These are phyloP conservation scores for Corchorus capsularis DNA, from an alignment of 345 rosid genomes.

Conservation along the genomic window DNA sequence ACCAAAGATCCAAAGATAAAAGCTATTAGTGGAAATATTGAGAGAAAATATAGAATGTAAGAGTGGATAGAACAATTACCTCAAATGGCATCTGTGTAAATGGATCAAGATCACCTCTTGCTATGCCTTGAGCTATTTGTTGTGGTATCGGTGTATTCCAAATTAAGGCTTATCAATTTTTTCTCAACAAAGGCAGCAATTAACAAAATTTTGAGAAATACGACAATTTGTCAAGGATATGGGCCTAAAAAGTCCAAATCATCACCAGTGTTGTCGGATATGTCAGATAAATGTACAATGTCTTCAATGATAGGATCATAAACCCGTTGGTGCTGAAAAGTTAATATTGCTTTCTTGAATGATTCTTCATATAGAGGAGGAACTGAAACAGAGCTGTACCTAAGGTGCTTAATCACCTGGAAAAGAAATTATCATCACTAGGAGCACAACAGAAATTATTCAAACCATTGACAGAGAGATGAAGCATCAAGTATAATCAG, in stretches of 20 bases:
- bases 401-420: conserved; percentile 92
- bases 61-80: conserved; percentile 43
- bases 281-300: conserved; percentile 53
- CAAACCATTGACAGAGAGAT: conserved; percentile 1
- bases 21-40: background rate
- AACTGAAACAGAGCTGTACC: conserved; percentile 67
- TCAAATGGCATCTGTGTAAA: conserved; percentile 75
- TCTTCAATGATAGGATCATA: conserved; percentile 67
- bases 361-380: conserved; percentile 89
- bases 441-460: conserved; percentile 19
- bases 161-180: conserved; percentile 46
- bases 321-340: conserved; percentile 93
- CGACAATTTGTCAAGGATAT: conserved; percentile 67
- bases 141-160: conserved; percentile 59
- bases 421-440: conserved; percentile 19
- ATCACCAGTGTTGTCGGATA: conserved; percentile 47
- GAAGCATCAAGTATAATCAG: background rate
- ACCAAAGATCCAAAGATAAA: conserved; percentile 1
- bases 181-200: conserved; percentile 11
- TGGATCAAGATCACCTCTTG: conserved; percentile 88
- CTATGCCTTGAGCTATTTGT: conserved; percentile 81
- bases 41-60: conserved; percentile 2
- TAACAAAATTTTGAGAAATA: background rate
- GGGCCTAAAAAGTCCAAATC: conserved; percentile 85
- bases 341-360: conserved; percentile 77